Conservation (phyloP, 768 basidiomycete genomes). For the Podaxis sp. region DNA sequence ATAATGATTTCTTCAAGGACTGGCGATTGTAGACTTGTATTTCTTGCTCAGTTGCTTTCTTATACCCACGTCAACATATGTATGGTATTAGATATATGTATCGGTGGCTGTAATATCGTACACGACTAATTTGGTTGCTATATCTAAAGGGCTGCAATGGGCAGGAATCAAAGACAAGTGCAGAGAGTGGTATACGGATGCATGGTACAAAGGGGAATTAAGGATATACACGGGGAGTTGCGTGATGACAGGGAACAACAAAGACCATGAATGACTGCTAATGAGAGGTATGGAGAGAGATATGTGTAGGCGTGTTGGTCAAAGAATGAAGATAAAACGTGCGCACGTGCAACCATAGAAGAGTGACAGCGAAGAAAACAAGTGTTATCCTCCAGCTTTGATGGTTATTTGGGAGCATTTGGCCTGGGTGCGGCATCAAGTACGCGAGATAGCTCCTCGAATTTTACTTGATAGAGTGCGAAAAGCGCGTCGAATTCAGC, state of each 20-base stretch:
- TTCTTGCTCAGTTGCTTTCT: neutral
- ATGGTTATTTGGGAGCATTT: neutral
- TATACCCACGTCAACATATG: neutral
- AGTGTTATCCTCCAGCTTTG: neutral
- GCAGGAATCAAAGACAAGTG: neutral
- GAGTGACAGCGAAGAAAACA: neutral
- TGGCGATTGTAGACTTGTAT: slow-evolving; percentile 52
- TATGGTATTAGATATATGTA: slow-evolving; percentile 5
- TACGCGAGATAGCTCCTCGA: slow-evolving; percentile 14
- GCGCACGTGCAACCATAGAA: neutral
- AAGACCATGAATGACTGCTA: too few species aligned
- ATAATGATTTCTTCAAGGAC: slow-evolving; percentile 62
- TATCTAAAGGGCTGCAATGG: neutral
- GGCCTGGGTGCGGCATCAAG: slow-evolving; percentile 12
- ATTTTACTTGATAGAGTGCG: slow-evolving; percentile 16
- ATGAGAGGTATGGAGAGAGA: too few species aligned
- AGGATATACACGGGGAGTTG: neutral
- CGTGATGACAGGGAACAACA: too few species aligned
- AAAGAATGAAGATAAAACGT: too few species aligned
- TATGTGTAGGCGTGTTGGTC: too few species aligned
- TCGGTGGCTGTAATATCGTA: neutral
- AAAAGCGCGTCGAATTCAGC: slow-evolving; percentile 23
- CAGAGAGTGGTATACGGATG: neutral
- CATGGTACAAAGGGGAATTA: neutral
- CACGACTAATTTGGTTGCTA: neutral